Conservation (phyloP, 2,329 filamentous ascomycete genomes). For the Epichloe elymi region DNA sequence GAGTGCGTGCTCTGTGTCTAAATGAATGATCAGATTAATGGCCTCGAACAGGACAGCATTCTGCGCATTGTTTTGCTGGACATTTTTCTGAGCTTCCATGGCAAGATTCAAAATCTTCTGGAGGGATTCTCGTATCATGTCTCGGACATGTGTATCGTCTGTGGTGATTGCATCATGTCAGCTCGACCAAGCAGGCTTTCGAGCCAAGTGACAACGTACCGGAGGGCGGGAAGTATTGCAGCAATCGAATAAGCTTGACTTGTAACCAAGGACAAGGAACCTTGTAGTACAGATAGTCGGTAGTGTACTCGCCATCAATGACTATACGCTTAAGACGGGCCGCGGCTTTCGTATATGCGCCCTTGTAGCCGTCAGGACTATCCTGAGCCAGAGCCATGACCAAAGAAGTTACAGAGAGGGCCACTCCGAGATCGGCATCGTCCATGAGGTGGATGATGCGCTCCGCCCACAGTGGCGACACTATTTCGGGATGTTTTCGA, state of each 20-base stretch:
- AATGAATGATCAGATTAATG: slow-evolving; percentile 94
- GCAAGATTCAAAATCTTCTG: slow-evolving; percentile 85
- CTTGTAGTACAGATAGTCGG: slow-evolving; percentile 96
- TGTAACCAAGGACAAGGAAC: slow-evolving; percentile 99
- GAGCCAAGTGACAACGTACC: slow-evolving; percentile 34
- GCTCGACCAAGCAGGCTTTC: background rate
- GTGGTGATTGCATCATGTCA: slow-evolving; percentile 1
- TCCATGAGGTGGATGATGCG: slow-evolving; percentile 99
- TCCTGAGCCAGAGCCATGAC: slow-evolving; percentile 93
- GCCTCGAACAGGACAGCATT: slow-evolving; percentile 97
- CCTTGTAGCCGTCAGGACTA: slow-evolving; percentile 85
- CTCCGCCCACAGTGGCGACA: slow-evolving; percentile 95
- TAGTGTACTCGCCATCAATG: slow-evolving; percentile 76
- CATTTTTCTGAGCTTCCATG: slow-evolving; percentile 91
- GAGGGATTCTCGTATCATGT: slow-evolving; percentile 82
- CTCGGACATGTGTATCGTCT: slow-evolving; percentile 87
- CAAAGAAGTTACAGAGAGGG: slow-evolving; percentile 86
- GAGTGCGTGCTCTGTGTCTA: slow-evolving; percentile 84
- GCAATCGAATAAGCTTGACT: slow-evolving; percentile 77
- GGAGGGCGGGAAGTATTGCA: slow-evolving; percentile 94
- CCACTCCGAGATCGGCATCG: slow-evolving; percentile 85
- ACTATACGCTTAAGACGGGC: slow-evolving; percentile 79
- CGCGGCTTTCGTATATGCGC: slow-evolving; percentile 87
- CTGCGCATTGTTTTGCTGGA: slow-evolving; percentile 97
- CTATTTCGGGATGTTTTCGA: slow-evolving; percentile 84